Base-by-base conservation (phyloP, 305 asterid genomes). In the Salvia sclarea region DNA sequence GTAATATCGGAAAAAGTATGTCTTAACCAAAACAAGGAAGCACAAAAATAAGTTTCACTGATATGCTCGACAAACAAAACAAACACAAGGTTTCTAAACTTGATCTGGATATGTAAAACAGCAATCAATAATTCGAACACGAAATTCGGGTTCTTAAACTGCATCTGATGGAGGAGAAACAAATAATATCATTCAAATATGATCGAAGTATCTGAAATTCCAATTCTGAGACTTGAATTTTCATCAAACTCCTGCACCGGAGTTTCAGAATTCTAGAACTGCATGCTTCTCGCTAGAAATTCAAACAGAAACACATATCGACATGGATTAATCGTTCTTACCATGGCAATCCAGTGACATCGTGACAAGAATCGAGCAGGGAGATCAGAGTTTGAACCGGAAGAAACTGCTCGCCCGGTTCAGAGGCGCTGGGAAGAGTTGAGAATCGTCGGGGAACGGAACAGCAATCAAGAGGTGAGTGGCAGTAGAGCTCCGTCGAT, bases 351-450 rank as follows among this genome's bases (percentile, higher is more conserved):
- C 77, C 82, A 68, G 87, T 75, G 17, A 61, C 55, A 57, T 76
- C 78, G 70, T 84, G 89, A 76, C 74, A 82, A 54, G 74, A 69
- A 76, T 82, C 87, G 60, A 84, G 85, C 71, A 80, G 30, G 53
- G 80, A 82, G 25, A 78, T 80, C 44, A 82, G 66, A 35, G 78
- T 74, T 25, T 71, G 65, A 21, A 78, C 76, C 1, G 83, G 81
- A 72, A 82, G 66, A 69, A 76, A 18, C 35, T 58, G 63, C 64
- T 76, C 80, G 30, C 49, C 78, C 5, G 74, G 14, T 30, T 55
- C 72, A 6, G 74, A 44, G 16, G 70, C 37, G 25, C 45, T 45
- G 12, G 61, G 17, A 33, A 70, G 69, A 10, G 75, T 41, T 18
- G 82, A 79, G 47, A 73, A 84, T 33, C 72, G 62, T 68, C 83